phyloP scores from a whole-genome alignment of 2,329 filamentous ascomycete species.

The Rhynchosporium agropyri region DNA sequence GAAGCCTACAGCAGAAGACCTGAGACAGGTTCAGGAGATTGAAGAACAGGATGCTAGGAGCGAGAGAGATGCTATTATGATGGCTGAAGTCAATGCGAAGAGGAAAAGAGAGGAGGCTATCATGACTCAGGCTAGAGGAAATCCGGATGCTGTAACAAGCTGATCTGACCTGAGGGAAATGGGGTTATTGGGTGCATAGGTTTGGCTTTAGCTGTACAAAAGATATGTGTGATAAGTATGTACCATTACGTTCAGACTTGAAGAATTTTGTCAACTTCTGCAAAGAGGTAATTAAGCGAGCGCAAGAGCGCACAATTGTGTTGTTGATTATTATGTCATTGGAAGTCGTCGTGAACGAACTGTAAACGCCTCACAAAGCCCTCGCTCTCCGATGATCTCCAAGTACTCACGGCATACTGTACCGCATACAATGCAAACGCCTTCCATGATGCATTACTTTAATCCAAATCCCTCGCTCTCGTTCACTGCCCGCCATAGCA shows the following conservation, averaged over 20 bases:
- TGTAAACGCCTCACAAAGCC: neutral
- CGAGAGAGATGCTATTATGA: constrained; percentile 56
- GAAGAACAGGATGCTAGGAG: constrained; percentile 56
- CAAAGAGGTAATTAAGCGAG: neutral
- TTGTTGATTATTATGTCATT: constrained; percentile 3
- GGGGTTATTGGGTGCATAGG: constrained; percentile 24
- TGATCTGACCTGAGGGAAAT: constrained; percentile 3
- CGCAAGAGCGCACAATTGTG: neutral
- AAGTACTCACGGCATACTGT: neutral
- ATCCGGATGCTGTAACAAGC: constrained; percentile 5
- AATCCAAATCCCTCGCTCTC: constrained; percentile 93
- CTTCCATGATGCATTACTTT: constrained; percentile 54
- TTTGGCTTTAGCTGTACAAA: constrained; percentile 33
- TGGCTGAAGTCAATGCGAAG: constrained; percentile 56
- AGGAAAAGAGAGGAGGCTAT: constrained; percentile 64
- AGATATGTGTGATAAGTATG: constrained; percentile 9
- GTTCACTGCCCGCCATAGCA: constrained; percentile 83
- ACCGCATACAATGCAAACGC: neutral
- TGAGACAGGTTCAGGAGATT: constrained; percentile 58
- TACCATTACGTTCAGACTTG: neutral
- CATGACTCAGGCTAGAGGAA: constrained; percentile 55
- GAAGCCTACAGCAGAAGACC: constrained; percentile 60
- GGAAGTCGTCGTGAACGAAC: neutral
- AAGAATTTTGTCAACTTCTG: neutral
- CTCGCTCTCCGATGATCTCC: neutral